phyloP scores from a whole-genome alignment of 129 eudicot genomes.

The Tanacetum coccineum region DNA sequence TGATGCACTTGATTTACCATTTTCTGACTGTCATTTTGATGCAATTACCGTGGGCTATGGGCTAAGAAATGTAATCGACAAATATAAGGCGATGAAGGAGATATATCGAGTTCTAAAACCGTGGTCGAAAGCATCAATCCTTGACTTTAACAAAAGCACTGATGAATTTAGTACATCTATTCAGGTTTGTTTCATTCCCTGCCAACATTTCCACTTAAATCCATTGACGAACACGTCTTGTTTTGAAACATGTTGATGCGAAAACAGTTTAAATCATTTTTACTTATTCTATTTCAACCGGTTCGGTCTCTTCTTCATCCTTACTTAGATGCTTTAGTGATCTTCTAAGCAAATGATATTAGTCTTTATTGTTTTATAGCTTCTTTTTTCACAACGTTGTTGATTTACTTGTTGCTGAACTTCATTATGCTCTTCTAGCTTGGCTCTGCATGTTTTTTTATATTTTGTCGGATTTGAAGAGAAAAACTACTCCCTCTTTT shows the following conservation, averaged over 20 bases:
- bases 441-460: no score
- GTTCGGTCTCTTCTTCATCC: no score
- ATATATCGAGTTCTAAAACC: conserved; percentile 72
- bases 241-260: neutral
- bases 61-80: conserved; percentile 71
- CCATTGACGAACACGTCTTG: neutral
- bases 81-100: conserved; percentile 65
- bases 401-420: no score
- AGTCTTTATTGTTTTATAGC: no score
- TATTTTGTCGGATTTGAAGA: no score
- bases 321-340: no score
- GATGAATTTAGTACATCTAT: conserved; percentile 39
- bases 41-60: conserved; percentile 92
- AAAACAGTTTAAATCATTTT: no score
- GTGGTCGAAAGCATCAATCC: conserved; percentile 71
- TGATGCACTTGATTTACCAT: conserved; percentile 81
- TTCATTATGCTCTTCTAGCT: no score
- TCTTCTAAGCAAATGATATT: no score
- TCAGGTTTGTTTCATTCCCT: conserved; percentile 50
- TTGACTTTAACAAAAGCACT: conserved; percentile 83
- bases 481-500: no score
- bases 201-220: neutral
- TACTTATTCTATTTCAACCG: no score
- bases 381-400: no score
- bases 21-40: conserved; percentile 65